These are phyloP conservation scores for Phytophthora foliorum DNA, from an alignment of 352 stramenopile genomes.

Conservation along the genomic window DNA sequence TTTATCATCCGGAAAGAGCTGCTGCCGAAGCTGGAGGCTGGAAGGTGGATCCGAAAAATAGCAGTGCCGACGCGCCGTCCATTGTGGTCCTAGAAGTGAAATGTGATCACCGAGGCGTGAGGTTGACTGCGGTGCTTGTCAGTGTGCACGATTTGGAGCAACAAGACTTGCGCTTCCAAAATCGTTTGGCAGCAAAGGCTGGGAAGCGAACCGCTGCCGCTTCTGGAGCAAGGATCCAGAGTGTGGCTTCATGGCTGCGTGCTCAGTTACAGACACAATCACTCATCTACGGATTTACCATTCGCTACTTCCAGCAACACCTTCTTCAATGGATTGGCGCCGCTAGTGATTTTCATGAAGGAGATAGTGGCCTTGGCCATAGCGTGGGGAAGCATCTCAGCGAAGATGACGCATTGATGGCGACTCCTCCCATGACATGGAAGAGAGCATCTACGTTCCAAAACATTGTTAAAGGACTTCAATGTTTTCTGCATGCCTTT, in stretches of 20 bases:
- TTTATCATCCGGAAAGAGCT: constrained; percentile 60
- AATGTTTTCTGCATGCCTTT: constrained; percentile 76
- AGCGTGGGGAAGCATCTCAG: constrained; percentile 29
- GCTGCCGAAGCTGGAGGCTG: constrained; percentile 40
- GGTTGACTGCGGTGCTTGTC: constrained; percentile 68
- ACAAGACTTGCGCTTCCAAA: constrained; percentile 72
- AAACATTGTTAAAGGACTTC: constrained; percentile 85
- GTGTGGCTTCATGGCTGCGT: constrained; percentile 60
- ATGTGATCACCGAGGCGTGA: constrained; percentile 78
- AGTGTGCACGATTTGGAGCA: constrained; percentile 71
- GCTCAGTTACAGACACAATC: constrained; percentile 61
- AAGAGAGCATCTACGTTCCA: constrained; percentile 64
- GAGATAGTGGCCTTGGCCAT: constrained; percentile 15
- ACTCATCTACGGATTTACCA: constrained; percentile 82
- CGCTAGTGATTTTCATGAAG: constrained; percentile 39
- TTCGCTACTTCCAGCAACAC: constrained; percentile 80
- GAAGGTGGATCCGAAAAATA: constrained; percentile 12
- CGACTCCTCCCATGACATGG: constrained; percentile 29
- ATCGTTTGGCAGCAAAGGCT: constrained; percentile 28
- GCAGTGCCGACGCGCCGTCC: constrained; percentile 25
- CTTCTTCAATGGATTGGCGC: constrained; percentile 66
- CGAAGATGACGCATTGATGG: constrained; percentile 29
- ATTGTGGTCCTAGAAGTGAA: constrained; percentile 78
- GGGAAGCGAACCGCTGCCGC: constrained; percentile 13
- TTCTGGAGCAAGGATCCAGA: constrained; percentile 55